Evolutionary conservation across 768 basidiomycete genomes (phyloP), one percentile per base, ranked within the genome.

Genomic region (Xanthoconium purpureum): DNA sequence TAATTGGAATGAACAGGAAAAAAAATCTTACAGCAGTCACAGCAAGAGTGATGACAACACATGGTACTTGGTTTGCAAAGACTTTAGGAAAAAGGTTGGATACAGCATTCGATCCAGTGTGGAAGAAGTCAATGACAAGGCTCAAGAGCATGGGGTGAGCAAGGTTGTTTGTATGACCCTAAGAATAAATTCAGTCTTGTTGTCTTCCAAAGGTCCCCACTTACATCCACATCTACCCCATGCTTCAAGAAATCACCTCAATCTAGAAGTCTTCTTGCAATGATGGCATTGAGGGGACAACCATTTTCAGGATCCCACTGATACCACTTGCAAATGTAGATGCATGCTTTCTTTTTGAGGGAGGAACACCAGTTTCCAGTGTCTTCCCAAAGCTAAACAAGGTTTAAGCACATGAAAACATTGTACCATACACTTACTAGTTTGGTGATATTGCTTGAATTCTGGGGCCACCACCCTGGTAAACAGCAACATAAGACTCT

Each of bases 101-200:
- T 24, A 24, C 24, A 4, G 24, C 24, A 4, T 24, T 24, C 24
- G 24, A 24, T 24, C 24, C 24, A 24, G 24, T 24, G 24, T 24
- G 4, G 24, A 24, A 24, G 24, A 24, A 24, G 24, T 24, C 24
- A 24, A 24, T 24, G 24, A 24, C 24, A 4, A 24, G 24, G 24
- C 24, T 24, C 24, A 24, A 24, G 24, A 24, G 24, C 24, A 24
- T 4, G 24, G 24, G 24, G 24, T 24, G 24, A 24, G 24, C 24
- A 24, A 24, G 24, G 24, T 56, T 60, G 37, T 60, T 60, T 1
- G n/a, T 44, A 30, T 46, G 48, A 9, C 55, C 59, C 55, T 56
- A 5, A 35, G 10, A 35, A 35, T 35, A 9, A 35, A 35, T 35
- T 24, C 24, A 24, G 24, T 24, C 24, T 24, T 4, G 24, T 24